A percentile compares a stretch with the other conserved stretches of the same genome.
Conservation (phyloP, 2,329 filamentous ascomycete genomes). For the Pseudocercospora pini-densiflorae region DNA sequence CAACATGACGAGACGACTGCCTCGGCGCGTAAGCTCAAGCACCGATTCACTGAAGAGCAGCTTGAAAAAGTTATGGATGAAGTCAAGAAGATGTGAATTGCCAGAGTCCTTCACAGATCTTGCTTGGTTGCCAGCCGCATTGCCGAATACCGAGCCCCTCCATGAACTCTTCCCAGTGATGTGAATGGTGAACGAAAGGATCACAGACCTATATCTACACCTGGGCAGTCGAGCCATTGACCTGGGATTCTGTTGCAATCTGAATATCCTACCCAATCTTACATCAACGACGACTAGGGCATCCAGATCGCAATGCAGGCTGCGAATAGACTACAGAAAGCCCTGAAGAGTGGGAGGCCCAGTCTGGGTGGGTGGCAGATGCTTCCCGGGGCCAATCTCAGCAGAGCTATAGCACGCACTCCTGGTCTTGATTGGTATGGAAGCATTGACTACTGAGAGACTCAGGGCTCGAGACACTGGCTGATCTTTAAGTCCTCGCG, state of each 20-base stretch:
- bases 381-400: slow-evolving; percentile 59
- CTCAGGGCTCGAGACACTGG: not conserved
- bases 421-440: slow-evolving; percentile 48
- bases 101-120: not conserved
- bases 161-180: not conserved
- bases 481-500: not conserved
- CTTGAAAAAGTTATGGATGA: slow-evolving; percentile 71
- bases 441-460: not conserved
- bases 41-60: slow-evolving; percentile 71
- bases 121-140: not conserved
- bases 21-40: slow-evolving; percentile 74
- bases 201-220: not conserved
- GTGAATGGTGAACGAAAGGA: not conserved
- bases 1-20: slow-evolving; percentile 60
- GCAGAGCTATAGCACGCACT: slow-evolving; percentile 57
- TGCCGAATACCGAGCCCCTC: slow-evolving; percentile 1
- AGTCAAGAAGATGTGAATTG: slow-evolving; percentile 39
- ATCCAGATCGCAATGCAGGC: slow-evolving; percentile 51
- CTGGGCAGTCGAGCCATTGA: not conserved
- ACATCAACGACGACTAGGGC: not conserved
- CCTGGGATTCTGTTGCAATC: not conserved
- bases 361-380: slow-evolving; percentile 63
- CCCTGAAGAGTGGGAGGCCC: slow-evolving; percentile 54
- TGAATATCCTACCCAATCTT: not conserved
- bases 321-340: slow-evolving; percentile 58